These are phyloP conservation scores for Talaromyces verruculosus DNA, from an alignment of 2,329 filamentous ascomycete species.

Conservation along the genomic window DNA sequence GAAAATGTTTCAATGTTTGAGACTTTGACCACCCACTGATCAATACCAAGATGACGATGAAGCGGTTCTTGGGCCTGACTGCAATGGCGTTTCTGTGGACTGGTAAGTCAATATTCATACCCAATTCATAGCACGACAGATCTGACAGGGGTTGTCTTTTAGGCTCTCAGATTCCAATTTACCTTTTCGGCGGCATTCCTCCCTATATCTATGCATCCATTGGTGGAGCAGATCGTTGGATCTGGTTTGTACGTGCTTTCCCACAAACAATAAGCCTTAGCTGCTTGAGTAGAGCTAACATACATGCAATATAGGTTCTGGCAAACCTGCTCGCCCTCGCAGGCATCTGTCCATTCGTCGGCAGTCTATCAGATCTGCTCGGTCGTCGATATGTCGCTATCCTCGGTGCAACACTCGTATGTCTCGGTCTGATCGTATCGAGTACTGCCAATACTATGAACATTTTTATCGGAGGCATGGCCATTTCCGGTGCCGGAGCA, in stretches of 20 bases:
- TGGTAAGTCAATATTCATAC: constrained; percentile 39
- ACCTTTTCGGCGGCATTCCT: constrained; percentile 53
- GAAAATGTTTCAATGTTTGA: background rate
- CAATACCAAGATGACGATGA: constrained; percentile 50
- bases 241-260: constrained; percentile 55
- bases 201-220: constrained; percentile 61
- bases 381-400: constrained; percentile 62
- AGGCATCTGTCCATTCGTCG: constrained; percentile 63
- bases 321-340: constrained; percentile 57
- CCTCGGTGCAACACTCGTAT: constrained; percentile 54
- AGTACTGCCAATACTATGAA: constrained; percentile 61
- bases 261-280: background rate
- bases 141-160: background rate
- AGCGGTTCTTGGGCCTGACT: constrained; percentile 54
- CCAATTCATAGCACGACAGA: background rate
- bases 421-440: constrained; percentile 61
- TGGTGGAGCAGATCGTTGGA: constrained; percentile 60
- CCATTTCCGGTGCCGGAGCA: constrained; percentile 63
- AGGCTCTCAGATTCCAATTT: constrained; percentile 55
- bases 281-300: constrained; percentile 6
- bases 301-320: constrained; percentile 37
- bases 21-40: background rate
- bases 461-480: constrained; percentile 60
- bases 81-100: constrained; percentile 64
- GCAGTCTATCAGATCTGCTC: constrained; percentile 63